Evolutionary conservation across 176 grass and related monocot species (phyloP).

Genomic region (barley (Hordeum vulgare)): DNA sequence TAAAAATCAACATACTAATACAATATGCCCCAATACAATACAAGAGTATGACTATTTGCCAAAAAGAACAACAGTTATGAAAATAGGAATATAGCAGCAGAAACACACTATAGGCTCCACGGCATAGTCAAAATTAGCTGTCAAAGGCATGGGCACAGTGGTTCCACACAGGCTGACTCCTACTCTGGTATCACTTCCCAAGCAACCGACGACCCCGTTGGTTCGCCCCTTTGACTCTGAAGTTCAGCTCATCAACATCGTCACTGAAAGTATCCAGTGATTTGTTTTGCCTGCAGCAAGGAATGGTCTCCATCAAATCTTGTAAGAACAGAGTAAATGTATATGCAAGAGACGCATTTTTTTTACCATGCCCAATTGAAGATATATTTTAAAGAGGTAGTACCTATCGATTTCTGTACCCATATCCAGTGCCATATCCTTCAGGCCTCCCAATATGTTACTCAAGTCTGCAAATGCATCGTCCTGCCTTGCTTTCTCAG

Average conservation of each 20-base stretch:
- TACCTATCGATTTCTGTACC: constrained; percentile 72
- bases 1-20: background rate
- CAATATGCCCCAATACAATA: background rate
- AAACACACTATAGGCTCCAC: background rate
- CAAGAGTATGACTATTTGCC: background rate
- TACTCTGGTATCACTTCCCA: constrained; percentile 44
- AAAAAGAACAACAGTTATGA: background rate
- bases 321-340: background rate
- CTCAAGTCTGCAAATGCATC: constrained; percentile 62
- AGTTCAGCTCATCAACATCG: constrained; percentile 69
- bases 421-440: constrained; percentile 80
- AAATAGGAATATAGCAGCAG: background rate
- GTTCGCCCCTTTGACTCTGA: constrained; percentile 83
- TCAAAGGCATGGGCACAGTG: background rate
- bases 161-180: background rate
- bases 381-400: background rate
- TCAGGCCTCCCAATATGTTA: constrained; percentile 53
- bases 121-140: background rate
- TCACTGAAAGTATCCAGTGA: constrained; percentile 60
- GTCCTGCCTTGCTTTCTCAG: constrained; percentile 70
- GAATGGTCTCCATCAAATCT: background rate
- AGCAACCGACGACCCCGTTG: constrained; percentile 60
- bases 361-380: background rate
- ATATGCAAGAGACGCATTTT: background rate
- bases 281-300: constrained; percentile 65